phyloP scores from a whole-genome alignment of 75 land plant species.

The Cupressus sempervirens region DNA sequence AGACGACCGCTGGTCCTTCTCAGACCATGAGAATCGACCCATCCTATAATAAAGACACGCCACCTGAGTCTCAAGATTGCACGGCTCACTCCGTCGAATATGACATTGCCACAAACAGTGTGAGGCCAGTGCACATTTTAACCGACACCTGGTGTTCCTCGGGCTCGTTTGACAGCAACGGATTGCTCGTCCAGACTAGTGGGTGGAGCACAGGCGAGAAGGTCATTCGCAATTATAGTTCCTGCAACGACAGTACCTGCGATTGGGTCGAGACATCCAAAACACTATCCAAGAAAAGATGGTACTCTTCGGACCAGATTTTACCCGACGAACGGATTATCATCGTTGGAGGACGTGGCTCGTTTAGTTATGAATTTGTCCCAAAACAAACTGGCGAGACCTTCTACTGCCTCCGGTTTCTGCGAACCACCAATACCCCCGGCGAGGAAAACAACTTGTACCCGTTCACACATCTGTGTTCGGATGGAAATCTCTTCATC shows the following conservation, averaged over 20 bases:
- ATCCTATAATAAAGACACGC: neutral
- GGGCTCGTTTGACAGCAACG: conserved; percentile 47
- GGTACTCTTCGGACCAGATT: conserved; percentile 55
- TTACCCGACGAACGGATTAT: conserved; percentile 55
- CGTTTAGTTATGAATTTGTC: conserved; percentile 34
- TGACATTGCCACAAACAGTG: conserved; percentile 20
- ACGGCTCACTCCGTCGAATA: conserved; percentile 60
- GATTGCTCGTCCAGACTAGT: conserved; percentile 67
- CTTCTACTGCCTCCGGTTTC: conserved; percentile 22
- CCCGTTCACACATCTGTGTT: conserved; percentile 20
- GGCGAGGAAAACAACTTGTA: conserved; percentile 27
- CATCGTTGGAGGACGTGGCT: conserved; percentile 52
- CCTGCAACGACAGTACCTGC: conserved; percentile 27
- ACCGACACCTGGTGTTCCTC: conserved; percentile 88
- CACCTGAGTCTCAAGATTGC: conserved; percentile 43
- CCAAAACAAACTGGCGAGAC: conserved; percentile 14
- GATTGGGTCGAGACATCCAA: conserved; percentile 38
- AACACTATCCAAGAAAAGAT: conserved; percentile 15
- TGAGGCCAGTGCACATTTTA: conserved; percentile 46
- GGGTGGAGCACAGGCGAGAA: conserved; percentile 43
- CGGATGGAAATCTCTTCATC: conserved; percentile 43
- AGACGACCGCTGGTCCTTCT: conserved; percentile 24
- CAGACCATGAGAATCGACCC: neutral
- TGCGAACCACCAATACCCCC: neutral
- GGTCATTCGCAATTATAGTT: conserved; percentile 26